Percentiles rank a stretch among this genome's conserved stretches.
phyloP scores from a whole-genome alignment of 116 monocot species.

The Posidonia oceanica region DNA sequence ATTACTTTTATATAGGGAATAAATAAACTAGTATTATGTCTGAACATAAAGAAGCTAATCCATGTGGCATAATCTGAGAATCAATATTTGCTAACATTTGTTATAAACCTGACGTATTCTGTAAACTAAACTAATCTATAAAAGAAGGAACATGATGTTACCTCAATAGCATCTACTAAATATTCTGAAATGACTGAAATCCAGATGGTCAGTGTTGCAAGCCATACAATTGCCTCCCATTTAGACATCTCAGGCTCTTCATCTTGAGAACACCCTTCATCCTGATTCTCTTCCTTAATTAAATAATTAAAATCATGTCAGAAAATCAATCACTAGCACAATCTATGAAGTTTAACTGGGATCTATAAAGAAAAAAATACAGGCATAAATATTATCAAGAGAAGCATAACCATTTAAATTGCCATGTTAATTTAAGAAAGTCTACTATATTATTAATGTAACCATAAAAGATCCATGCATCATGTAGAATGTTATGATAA shows the following conservation, averaged over 20 bases:
- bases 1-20: no score
- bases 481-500: no score
- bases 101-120: background rate
- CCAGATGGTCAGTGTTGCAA: slow-evolving; percentile 37
- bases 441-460: no score
- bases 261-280: slow-evolving; percentile 12
- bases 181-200: slow-evolving; percentile 49
- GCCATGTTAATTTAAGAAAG: no score
- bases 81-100: background rate
- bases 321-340: background rate
- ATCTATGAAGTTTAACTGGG: no score
- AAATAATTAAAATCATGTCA: background rate
- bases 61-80: background rate
- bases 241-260: slow-evolving; percentile 41
- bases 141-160: slow-evolving; percentile 6
- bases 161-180: slow-evolving; percentile 51
- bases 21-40: no score
- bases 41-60: background rate
- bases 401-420: no score
- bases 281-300: slow-evolving; percentile 9
- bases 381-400: no score
- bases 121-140: background rate
- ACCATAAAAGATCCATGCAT: no score
- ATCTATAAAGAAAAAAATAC: no score
- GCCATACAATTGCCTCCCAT: slow-evolving; percentile 57